Conservation (phyloP, 495 filamentous ascomycete genomes). For the Pseudoneurospora amorphoporcata region DNA sequence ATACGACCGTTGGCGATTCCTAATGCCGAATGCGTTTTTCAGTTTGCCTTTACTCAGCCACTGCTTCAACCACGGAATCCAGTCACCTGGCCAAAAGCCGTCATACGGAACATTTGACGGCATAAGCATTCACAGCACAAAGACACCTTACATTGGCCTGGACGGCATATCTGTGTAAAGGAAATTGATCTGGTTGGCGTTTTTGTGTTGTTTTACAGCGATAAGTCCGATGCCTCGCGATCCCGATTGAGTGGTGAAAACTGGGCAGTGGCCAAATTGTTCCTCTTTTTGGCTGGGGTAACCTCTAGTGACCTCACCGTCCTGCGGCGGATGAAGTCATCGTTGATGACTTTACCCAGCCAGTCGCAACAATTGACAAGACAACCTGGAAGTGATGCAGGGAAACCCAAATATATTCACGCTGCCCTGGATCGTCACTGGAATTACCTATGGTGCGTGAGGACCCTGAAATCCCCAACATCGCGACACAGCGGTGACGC, state of each 20-base stretch:
- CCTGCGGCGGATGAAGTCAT: neutral
- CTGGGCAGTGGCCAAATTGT: neutral
- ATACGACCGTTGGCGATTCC: neutral
- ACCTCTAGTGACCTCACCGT: neutral
- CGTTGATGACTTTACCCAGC: neutral
- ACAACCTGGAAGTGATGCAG: too few relatives aligned
- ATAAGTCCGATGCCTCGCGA: neutral
- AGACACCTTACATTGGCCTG: neutral
- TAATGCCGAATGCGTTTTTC: neutral
- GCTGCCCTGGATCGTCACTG: neutral
- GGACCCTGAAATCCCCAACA: neutral
- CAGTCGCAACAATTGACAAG: neutral
- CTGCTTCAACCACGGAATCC: neutral
- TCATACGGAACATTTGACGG: neutral
- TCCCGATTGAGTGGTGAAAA: neutral
- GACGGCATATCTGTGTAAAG: neutral
- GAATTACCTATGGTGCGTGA: neutral
- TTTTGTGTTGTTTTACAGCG: neutral
- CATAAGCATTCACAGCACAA: neutral
- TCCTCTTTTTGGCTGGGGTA: neutral
- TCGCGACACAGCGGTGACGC: neutral
- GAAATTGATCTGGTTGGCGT: neutral
- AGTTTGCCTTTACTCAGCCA: neutral
- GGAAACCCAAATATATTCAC: neutral
- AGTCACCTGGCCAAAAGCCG: neutral